Conservation (phyloP, 768 basidiomycete genomes). For the Austroboletus eburneus region DNA sequence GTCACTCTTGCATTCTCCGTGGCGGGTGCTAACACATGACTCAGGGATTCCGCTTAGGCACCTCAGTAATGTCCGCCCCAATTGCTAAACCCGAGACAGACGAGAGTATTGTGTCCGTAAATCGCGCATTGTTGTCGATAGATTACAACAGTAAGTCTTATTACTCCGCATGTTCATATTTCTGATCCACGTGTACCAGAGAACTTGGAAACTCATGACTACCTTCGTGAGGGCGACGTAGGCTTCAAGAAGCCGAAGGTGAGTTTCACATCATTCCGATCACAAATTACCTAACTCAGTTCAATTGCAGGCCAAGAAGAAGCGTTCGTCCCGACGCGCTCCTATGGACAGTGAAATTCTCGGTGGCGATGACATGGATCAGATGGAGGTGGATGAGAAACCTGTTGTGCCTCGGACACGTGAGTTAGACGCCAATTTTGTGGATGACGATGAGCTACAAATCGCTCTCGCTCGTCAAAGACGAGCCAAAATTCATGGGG, state of each 20-base stretch:
- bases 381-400: constrained; percentile 80
- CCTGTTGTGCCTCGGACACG: constrained; percentile 63
- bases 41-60: constrained; percentile 87
- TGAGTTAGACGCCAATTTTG: constrained; percentile 83
- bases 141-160: constrained; percentile 80
- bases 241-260: constrained; percentile 97
- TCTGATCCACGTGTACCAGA: constrained; percentile 44
- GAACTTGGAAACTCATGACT: constrained; percentile 83
- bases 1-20: constrained; percentile 17
- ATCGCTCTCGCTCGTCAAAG: constrained; percentile 84
- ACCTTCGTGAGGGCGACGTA: constrained; percentile 83
- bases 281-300: background rate
- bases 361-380: constrained; percentile 18
- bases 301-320: constrained; percentile 82
- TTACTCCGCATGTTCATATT: background rate
- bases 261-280: constrained; percentile 6
- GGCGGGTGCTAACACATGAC: background rate
- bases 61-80: constrained; percentile 41
- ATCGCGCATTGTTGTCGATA: constrained; percentile 77
- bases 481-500: constrained; percentile 72
- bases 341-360: constrained; percentile 38
- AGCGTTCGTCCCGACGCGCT: constrained; percentile 66
- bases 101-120: constrained; percentile 56
- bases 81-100: constrained; percentile 40
- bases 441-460: constrained; percentile 98